phyloP scores from a whole-genome alignment of 148 eudicot species.

The Polygonum aviculare region DNA sequence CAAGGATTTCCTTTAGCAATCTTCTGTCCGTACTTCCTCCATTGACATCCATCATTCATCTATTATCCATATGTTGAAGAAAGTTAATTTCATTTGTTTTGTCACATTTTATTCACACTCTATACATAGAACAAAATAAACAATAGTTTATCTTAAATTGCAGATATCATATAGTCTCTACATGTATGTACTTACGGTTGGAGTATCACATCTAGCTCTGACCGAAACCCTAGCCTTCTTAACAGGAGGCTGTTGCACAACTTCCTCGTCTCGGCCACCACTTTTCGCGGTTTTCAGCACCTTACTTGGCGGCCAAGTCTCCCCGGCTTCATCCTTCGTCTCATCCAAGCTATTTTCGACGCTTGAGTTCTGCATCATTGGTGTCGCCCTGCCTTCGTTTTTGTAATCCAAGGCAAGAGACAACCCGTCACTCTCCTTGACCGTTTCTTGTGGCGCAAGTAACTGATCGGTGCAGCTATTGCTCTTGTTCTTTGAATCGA shows the following conservation, averaged over 20 bases:
- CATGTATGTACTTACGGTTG: slow-evolving; percentile 45
- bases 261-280: slow-evolving; percentile 43
- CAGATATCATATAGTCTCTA: background rate
- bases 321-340: slow-evolving; percentile 28
- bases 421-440: slow-evolving; percentile 25
- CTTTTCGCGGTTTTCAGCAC: slow-evolving; percentile 23
- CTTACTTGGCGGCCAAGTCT: slow-evolving; percentile 27
- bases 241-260: slow-evolving; percentile 50
- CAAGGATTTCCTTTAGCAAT: slow-evolving; percentile 67
- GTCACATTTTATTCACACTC: background rate
- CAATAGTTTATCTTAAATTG: background rate
- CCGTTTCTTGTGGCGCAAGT: background rate
- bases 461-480: background rate
- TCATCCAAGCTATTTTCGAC: slow-evolving; percentile 40
- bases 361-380: slow-evolving; percentile 19
- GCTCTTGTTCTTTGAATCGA: slow-evolving; percentile 19
- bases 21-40: slow-evolving; percentile 70
- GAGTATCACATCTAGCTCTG: slow-evolving; percentile 76
- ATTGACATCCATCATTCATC: slow-evolving; percentile 91
- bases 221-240: slow-evolving; percentile 90
- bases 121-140: background rate
- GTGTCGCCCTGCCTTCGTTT: background rate
- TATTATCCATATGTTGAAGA: slow-evolving; percentile 9
- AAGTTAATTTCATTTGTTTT: background rate
- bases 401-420: slow-evolving; percentile 45